Evolutionary conservation across 2,329 filamentous ascomycete genomes (phyloP), one percentile per base, ranked within the genome.

Genomic region (Colletotrichum plurivorum): DNA sequence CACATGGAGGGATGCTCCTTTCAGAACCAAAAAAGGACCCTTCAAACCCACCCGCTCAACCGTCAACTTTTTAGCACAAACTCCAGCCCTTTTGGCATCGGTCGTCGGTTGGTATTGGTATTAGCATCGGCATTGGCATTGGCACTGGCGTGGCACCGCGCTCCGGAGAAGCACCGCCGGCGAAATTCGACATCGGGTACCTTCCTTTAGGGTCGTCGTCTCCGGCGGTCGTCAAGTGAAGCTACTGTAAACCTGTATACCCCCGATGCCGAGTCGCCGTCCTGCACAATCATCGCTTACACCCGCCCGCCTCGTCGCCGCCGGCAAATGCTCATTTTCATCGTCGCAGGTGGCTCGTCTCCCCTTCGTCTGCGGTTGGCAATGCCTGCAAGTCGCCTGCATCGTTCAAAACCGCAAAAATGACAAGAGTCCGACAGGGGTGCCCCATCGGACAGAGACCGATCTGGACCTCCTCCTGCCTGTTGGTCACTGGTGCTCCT

Each of bases 381-480:
- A 25, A 25, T 25, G 22, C 22, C 3, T 36, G 20, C 20, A 22
- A 22, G 20, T 22, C 3, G 31, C 31, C 64, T 67, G 57, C 64
- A 52, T 63, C 64, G 64, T 67, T 58, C 8, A 36, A 51, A 43
- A 49, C 65, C 60, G 45, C 65, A 54, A 27, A 59, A 55, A 65
- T 51, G 55, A 51, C 45, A 48, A 48, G 18, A 20, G 12, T 52
- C 36, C 48, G 46, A 61, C 58, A 61, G 48, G 58, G 58, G n/a
- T 31, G 25, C 36, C 46, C 41, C 61, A 27, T 55, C 66, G 66
- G 66, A 69, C 49, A 69, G 61, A 64, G 66, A 69, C 66, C 61
- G 66, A 69, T 69, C 66, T 69, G 61, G 66, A 64, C 66, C 59
- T 54, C 65, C 39, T 48, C 46, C 31, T 49, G n/a, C 13, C 39